Base-by-base conservation (phyloP, 2,329 filamentous ascomycete species). In the Colletotrichum sp. region DNA sequence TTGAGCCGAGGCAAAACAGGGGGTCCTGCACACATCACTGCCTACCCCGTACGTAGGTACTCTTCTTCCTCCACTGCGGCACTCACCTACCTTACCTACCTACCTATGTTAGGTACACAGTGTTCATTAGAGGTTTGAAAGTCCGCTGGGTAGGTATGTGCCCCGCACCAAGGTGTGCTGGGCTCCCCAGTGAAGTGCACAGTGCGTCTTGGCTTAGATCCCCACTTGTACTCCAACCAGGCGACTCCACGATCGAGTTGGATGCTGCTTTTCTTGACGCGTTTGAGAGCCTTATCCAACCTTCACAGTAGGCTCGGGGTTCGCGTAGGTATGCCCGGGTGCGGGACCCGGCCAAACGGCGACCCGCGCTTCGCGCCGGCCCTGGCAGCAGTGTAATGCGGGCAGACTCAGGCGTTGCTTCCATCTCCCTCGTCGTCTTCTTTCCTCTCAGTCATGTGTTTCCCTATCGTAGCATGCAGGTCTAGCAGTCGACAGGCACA, bases 1-100 rank as follows among this genome's bases (percentile, higher is more conserved):
- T 64, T 28, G 60, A 48, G 63, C 73, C 73, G 73, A 75, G 73
- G 73, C 72, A 72, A 67, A 72, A 72, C 55, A 63, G 26, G 43
- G 64, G 43, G 34, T 8, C n/a, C n/a, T n/a, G n/a, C 24, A 21
- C 21, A 36, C 34, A 36, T 36, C 34, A 16, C 26, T 18, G 15
- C 57, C 39, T 67, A 72, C 70, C 70, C 52, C 63, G n/a, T 67
- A 67, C 36, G 15, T 39, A 39, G 12, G 32, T 34, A 34, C 48
- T 60, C 60, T 43, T 21, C 36, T 6, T 24, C 21, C 48, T 39
- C 39, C 39, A 43, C 39, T 43, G 39, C 34, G 15, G 34, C 15
- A 39, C 18, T 18, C 18, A 43, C 7, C 16, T 10, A 43, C 16
- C 16, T 10, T 43, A 43, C 16, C 16, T 43, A 39, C 15, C 15